Conservation (phyloP, 805 yeast genomes). For the Sugiyamaella americana region DNA sequence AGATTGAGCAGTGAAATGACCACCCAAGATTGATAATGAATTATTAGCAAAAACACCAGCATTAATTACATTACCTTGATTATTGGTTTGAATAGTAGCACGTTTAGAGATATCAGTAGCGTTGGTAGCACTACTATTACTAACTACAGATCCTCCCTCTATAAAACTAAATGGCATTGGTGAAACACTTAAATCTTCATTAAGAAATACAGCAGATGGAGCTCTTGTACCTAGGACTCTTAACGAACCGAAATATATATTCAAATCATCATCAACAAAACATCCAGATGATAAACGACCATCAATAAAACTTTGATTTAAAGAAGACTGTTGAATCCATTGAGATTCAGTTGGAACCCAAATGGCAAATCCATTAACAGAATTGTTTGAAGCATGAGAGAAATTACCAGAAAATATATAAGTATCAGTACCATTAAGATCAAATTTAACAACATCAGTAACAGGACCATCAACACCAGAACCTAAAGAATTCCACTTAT, state of each 20-base stretch:
- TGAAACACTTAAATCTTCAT: conserved; percentile 12
- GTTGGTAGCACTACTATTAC: conserved; percentile 1
- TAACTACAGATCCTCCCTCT: neutral
- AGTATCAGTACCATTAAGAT: conserved; percentile 20
- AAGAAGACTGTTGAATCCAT: conserved; percentile 19
- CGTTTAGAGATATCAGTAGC: conserved; percentile 10
- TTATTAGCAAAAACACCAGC: conserved; percentile 42
- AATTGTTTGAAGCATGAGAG: conserved; percentile 12
- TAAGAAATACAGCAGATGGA: conserved; percentile 27
- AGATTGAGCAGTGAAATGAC: conserved; percentile 41
- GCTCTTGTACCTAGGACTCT: conserved; percentile 19
- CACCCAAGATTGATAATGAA: conserved; percentile 52
- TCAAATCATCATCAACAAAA: conserved; percentile 10
- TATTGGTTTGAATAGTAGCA: conserved; percentile 9
- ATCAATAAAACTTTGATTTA: conserved; percentile 7
- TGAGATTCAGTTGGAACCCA: conserved; percentile 20
- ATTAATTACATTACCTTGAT: conserved; percentile 21
- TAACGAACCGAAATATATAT: conserved; percentile 29
- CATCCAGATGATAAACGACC: conserved; percentile 17
- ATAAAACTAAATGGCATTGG: conserved; percentile 19
- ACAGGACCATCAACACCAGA: conserved; percentile 23
- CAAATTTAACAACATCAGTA: conserved; percentile 14
- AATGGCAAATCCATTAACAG: conserved; percentile 16
- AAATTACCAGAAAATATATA: conserved; percentile 25
- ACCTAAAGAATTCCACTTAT: conserved; percentile 16